Conservation (phyloP, 2,329 filamentous ascomycete species). For the Graphiopsis chlorocephala region DNA sequence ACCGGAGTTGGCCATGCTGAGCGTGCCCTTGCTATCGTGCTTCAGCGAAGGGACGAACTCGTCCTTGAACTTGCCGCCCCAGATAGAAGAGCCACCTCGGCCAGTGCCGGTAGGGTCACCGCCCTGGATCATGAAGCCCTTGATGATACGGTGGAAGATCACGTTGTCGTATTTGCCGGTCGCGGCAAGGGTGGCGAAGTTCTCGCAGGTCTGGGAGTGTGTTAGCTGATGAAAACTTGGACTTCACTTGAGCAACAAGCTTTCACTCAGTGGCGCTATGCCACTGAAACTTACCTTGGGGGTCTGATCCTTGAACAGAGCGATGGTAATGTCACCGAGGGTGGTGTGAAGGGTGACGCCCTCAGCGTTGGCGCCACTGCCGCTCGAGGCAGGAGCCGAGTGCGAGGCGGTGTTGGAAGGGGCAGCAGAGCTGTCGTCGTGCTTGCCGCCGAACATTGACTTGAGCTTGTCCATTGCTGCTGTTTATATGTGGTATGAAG, state of each 20-base stretch:
- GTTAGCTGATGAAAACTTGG: neutral
- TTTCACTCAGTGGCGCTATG: too few relatives aligned
- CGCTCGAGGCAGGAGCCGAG: neutral
- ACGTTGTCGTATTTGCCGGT: conserved; percentile 36
- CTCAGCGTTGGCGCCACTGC: conserved; percentile 18
- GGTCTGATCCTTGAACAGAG: conserved; percentile 32
- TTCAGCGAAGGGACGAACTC: conserved; percentile 77
- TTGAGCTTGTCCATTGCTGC: conserved; percentile 11
- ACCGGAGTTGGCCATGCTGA: conserved; percentile 94
- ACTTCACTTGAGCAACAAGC: too few relatives aligned
- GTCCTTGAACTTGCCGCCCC: conserved; percentile 82
- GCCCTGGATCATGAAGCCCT: conserved; percentile 92
- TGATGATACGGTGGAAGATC: conserved; percentile 55
- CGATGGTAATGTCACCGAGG: conserved; percentile 35
- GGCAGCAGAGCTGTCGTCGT: neutral
- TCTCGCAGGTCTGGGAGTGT: conserved; percentile 31
- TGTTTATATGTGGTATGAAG: neutral
- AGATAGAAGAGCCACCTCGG: conserved; percentile 73
- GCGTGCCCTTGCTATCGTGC: conserved; percentile 74
- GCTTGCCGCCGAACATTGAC: conserved; percentile 11
- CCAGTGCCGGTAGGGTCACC: conserved; percentile 35
- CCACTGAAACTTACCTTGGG: conserved; percentile 27
- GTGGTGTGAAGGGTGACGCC: conserved; percentile 34
- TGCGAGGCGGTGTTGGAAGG: neutral
- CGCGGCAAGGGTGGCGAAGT: conserved; percentile 35